Evolutionary conservation across 2,329 filamentous ascomycete species (phyloP).

Genomic region (Diaporthe citri): DNA sequence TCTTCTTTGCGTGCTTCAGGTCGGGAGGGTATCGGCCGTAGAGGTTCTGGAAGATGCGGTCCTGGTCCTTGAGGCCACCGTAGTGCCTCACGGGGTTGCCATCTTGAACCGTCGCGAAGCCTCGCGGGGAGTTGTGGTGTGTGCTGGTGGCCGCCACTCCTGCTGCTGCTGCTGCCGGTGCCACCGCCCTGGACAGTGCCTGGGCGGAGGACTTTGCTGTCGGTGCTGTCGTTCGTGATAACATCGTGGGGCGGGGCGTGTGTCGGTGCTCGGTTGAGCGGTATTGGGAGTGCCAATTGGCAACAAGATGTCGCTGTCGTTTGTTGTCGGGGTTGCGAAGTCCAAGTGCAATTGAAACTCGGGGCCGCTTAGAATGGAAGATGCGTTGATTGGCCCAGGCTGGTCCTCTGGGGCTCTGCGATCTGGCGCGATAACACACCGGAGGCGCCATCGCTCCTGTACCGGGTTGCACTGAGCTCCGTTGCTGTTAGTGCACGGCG

Average conservation of each 20-base stretch:
- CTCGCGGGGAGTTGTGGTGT: slow-evolving; percentile 67
- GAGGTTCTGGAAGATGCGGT: slow-evolving; percentile 98
- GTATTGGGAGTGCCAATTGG: slow-evolving; percentile 49
- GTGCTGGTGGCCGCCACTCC: slow-evolving; percentile 57
- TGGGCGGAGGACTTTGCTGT: slow-evolving; percentile 55
- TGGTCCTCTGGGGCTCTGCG: slow-evolving; percentile 22
- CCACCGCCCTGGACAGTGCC: slow-evolving; percentile 54
- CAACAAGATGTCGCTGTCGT: slow-evolving; percentile 36
- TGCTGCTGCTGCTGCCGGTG: slow-evolving; percentile 35
- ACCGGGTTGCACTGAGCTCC: background rate
- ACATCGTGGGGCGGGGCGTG: slow-evolving; percentile 49
- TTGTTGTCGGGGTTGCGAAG: slow-evolving; percentile 37
- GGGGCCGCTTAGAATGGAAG: slow-evolving; percentile 41
- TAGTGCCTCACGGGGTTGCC: slow-evolving; percentile 77
- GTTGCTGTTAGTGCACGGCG: slow-evolving; percentile 14
- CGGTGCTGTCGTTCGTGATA: slow-evolving; percentile 58
- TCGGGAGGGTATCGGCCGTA: slow-evolving; percentile 94
- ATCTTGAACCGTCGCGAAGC: slow-evolving; percentile 86
- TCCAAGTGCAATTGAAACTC: slow-evolving; percentile 40
- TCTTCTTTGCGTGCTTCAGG: slow-evolving; percentile 94
- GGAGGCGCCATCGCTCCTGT: background rate
- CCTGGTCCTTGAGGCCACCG: slow-evolving; percentile 93
- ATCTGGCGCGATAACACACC: slow-evolving; percentile 24
- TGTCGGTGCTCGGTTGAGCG: slow-evolving; percentile 53
- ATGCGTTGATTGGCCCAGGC: slow-evolving; percentile 40